Conservation (phyloP, 805 yeast species). For the Saccharomycodes ludwigii region DNA sequence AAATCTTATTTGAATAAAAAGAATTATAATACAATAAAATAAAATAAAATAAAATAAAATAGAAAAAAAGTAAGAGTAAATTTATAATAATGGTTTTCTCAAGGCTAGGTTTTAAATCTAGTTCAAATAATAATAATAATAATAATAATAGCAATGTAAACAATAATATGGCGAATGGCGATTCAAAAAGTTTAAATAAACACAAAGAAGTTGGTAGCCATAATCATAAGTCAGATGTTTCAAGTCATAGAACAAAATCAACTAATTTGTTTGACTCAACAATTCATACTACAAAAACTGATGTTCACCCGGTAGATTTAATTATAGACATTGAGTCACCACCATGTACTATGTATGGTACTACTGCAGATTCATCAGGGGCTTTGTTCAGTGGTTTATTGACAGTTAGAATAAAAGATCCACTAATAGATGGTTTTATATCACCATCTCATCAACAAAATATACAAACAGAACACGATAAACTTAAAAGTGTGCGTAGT, state of each 20-base stretch:
- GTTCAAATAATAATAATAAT: background rate
- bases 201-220: too few relatives aligned
- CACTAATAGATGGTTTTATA: constrained; percentile 13
- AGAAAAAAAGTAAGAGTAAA: background rate
- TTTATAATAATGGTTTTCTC: background rate
- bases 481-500: constrained; percentile 10
- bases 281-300: too few relatives aligned
- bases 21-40: background rate
- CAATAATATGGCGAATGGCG: background rate
- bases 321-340: constrained; percentile 74
- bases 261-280: too few relatives aligned
- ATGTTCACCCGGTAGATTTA: constrained; percentile 31
- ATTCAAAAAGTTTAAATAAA: background rate
- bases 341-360: constrained; percentile 78
- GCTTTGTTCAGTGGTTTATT: constrained; percentile 75
- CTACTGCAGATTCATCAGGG: constrained; percentile 69
- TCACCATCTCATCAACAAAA: constrained; percentile 5
- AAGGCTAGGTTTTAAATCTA: background rate
- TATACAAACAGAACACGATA: constrained; percentile 11
- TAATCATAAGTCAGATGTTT: too few relatives aligned
- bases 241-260: too few relatives aligned
- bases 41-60: constrained; percentile 1
- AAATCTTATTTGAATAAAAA: background rate
- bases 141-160: background rate
- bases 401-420: constrained; percentile 38